A percentile compares a stretch with the other conserved stretches of the same genome.
Conservation (phyloP, 78 protist genomes). For the Thecamonas trahens region DNA sequence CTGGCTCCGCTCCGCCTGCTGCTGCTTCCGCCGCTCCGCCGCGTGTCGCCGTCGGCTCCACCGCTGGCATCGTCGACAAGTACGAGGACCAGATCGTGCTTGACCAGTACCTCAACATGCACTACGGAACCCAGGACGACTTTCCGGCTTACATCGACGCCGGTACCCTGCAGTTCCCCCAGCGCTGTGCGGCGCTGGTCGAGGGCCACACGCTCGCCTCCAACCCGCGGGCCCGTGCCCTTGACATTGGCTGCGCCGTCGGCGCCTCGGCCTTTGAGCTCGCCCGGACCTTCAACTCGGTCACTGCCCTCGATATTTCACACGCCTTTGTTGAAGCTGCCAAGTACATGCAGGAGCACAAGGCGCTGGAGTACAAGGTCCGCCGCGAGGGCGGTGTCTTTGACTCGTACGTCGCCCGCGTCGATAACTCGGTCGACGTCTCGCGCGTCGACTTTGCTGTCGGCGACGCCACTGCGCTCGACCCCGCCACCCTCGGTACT, state of each 20-base stretch:
- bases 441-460: slow-evolving; percentile 4
- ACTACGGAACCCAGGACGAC: neutral
- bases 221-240: slow-evolving; percentile 9
- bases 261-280: slow-evolving; percentile 52
- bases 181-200: neutral
- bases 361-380: neutral
- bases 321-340: slow-evolving; percentile 22
- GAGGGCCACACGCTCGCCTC: neutral
- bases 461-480: slow-evolving; percentile 24
- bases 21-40: neutral
- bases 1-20: neutral
- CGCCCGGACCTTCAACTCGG: slow-evolving; percentile 25
- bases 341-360: neutral
- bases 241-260: slow-evolving; percentile 59
- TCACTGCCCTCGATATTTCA: slow-evolving; percentile 34
- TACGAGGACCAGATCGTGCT: neutral
- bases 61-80: neutral
- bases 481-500: neutral
- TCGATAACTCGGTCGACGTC: slow-evolving; percentile 1
- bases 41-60: neutral
- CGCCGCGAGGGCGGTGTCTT: slow-evolving; percentile 3
- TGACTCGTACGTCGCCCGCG: neutral
- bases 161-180: slow-evolving; percentile 22
- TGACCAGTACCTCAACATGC: neutral
- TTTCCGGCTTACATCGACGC: neutral